Conservation (phyloP, 108 stramenopile genomes). For the Conticribra guillardii region DNA sequence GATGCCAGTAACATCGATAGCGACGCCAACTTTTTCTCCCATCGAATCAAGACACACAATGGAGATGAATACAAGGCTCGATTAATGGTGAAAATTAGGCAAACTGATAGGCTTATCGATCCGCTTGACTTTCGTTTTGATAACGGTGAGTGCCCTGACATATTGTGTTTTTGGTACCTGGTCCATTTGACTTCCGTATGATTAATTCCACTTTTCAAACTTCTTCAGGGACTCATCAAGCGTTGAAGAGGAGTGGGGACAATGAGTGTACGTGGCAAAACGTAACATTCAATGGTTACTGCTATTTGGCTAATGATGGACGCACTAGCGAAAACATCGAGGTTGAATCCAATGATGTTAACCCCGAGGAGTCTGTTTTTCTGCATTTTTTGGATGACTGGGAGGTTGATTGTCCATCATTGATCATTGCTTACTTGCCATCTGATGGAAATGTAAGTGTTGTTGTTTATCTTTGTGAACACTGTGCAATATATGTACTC, state of each 20-base stretch:
- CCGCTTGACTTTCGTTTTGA: conserved; percentile 38
- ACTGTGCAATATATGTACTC: too few species aligned
- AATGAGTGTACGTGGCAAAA: too few species aligned
- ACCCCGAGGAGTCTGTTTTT: neutral
- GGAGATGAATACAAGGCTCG: conserved; percentile 9
- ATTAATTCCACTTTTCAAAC: neutral
- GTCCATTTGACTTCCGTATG: neutral
- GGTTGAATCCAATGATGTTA: conserved; percentile 5
- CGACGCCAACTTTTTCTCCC: conserved; percentile 7
- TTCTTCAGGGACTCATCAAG: conserved; percentile 8
- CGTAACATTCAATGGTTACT: too few species aligned
- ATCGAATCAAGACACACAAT: conserved; percentile 10
- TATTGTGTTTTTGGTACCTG: neutral
- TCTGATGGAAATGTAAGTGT: conserved; percentile 15
- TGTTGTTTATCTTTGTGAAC: too few species aligned
- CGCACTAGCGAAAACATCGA: neutral
- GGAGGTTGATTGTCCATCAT: conserved; percentile 17
- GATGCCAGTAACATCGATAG: neutral
- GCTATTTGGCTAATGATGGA: too few species aligned
- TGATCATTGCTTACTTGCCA: conserved; percentile 17
- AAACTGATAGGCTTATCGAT: conserved; percentile 10
- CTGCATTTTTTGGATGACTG: conserved; percentile 8
- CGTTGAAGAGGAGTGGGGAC: too few species aligned
- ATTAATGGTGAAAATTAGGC: conserved; percentile 7
- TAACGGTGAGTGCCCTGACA: neutral